Evolutionary conservation across 208 protist genomes (phyloP).

Genomic region (Wallacemonas collosoma): DNA sequence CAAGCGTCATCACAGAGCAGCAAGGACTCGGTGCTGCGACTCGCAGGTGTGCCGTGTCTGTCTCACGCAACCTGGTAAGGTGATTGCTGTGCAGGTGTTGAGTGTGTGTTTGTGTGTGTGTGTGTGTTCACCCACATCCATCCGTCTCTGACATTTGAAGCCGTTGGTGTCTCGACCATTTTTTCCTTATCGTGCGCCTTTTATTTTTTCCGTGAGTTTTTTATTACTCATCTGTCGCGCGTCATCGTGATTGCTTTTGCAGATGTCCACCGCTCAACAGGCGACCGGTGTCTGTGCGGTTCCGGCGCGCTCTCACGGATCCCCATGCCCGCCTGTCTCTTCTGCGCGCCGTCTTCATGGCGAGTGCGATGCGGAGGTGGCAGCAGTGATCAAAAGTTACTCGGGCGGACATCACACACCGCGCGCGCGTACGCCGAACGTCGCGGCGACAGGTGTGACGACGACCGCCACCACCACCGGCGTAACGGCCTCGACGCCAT

Average conservation of each 20-base stretch:
- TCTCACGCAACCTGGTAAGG: no score
- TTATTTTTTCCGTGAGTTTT: neutral
- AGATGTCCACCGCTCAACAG: no score
- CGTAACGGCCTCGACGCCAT: neutral
- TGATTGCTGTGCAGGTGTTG: no score
- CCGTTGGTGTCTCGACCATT: no score
- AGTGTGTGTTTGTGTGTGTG: no score
- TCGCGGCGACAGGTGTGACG: neutral
- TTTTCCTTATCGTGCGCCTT: neutral
- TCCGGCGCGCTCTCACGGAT: neutral
- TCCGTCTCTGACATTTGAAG: no score
- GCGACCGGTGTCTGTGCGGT: no score
- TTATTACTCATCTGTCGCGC: neutral
- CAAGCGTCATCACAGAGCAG: no score
- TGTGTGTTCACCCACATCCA: no score
- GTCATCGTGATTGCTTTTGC: no score
- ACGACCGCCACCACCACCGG: neutral
- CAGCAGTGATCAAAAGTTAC: slow-evolving; percentile 22
- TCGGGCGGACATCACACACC: slow-evolving; percentile 1
- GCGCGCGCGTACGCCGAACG: neutral
- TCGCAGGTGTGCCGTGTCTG: no score
- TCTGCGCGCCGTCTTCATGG: slow-evolving; percentile 24
- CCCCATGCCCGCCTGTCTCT: neutral
- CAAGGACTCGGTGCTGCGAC: no score
- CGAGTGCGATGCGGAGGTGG: slow-evolving; percentile 37